These are phyloP conservation scores for Xylaria sp. DNA, from an alignment of 2,329 filamentous ascomycete genomes.

Conservation along the genomic window DNA sequence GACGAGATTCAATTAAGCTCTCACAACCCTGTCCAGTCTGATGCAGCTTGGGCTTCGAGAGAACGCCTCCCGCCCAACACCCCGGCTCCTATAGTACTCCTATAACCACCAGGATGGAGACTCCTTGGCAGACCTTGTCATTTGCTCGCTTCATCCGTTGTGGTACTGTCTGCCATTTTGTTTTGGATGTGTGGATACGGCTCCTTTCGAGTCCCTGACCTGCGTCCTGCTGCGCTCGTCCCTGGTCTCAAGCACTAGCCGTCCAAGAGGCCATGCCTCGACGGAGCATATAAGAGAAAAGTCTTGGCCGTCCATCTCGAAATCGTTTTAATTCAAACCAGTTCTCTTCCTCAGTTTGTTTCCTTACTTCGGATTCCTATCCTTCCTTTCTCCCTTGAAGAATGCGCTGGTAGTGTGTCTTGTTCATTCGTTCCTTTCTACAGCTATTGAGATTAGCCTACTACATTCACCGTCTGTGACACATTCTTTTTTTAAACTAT, in stretches of 20 bases:
- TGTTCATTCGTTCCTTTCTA: constrained; percentile 61
- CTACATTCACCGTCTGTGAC: constrained; percentile 56
- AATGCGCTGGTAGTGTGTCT: constrained; percentile 61
- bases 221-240: constrained; percentile 38
- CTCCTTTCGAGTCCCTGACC: constrained; percentile 45
- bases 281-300: constrained; percentile 53
- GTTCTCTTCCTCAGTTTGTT: constrained; percentile 46
- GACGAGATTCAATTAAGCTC: constrained; percentile 36
- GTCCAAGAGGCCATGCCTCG: constrained; percentile 41
- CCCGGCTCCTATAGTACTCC: constrained; percentile 24
- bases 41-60: constrained; percentile 39
- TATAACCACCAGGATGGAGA: constrained; percentile 22
- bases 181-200: constrained; percentile 56
- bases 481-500: constrained; percentile 56
- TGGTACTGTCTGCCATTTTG: constrained; percentile 49
- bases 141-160: constrained; percentile 47
- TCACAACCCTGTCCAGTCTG: constrained; percentile 39
- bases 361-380: constrained; percentile 45
- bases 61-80: constrained; percentile 37
- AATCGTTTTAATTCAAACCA: constrained; percentile 42
- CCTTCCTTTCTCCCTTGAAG: constrained; percentile 52
- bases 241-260: constrained; percentile 43
- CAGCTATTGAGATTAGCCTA: constrained; percentile 49
- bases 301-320: constrained; percentile 53
- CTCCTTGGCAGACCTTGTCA: constrained; percentile 47